Base-by-base conservation (phyloP, 768 basidiomycete species). In the Boletus speciosus region DNA sequence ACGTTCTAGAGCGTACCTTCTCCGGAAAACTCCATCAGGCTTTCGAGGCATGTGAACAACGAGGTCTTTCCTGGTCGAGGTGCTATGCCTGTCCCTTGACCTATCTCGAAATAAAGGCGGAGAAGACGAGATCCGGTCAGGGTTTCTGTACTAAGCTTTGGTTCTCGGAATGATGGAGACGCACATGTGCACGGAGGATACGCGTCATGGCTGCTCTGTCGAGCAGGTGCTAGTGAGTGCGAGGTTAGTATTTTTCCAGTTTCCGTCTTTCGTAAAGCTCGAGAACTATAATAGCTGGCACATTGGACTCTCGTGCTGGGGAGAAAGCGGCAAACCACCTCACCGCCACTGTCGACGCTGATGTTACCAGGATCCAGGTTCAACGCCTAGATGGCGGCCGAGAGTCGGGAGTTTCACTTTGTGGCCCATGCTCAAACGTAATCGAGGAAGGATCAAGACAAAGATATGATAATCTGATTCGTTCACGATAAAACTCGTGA, bases 71-170 rank as follows among this genome's bases (percentile, higher is more conserved):
- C 4, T 9, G 31, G 31, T 10, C 11, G 31, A 32, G 79, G 82
- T 0, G 74, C 72, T 11, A 83, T 71, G 7, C 78, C 82, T 0
- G 76, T 76, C 5, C 74, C 77, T 8, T 73, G 57, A 0, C 81
- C 83, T 1, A 74, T 62, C 3, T 67, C 60, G 84, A 85, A 82
- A 31, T 9, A 31, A 31, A 31, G 29, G 9, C 31, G 9, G 31
- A 86, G 71, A 81, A 85, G 1, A 71, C 74, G 16, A 86, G 50
- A 60, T 84, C 85, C 0, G 76, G 73, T 58, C 72, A 79, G 9
- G 74, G 76, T 15, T 10, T 31, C 31, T 31, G 31, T 31, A 31
- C 19, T 19, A 19, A 19, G 31, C 31, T 31, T 31, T 10, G 2
- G 31, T 31, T 51, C 61, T 42, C 11, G 15, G 6, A 65, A 27